Percentiles rank a stretch among this genome's conserved stretches.
Conservation (phyloP, 257 asterid species). For the Cordia subcordata region DNA sequence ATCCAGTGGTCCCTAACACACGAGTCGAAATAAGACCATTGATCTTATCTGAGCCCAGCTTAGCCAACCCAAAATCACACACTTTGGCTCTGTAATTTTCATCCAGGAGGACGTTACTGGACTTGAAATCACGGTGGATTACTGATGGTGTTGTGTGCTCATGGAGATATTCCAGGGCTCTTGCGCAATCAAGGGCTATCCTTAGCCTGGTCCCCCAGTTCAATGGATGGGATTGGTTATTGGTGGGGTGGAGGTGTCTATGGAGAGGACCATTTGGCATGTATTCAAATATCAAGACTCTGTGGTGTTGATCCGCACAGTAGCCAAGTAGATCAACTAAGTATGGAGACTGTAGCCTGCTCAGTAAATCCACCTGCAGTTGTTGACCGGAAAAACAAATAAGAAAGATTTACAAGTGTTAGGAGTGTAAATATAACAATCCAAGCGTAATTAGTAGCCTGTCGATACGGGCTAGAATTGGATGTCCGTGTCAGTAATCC, state of each 20-base stretch:
- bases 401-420: too few relatives aligned
- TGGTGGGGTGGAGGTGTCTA: slow-evolving; percentile 43
- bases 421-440: too few relatives aligned
- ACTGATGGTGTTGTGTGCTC: slow-evolving; percentile 68
- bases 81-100: slow-evolving; percentile 59
- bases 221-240: slow-evolving; percentile 17
- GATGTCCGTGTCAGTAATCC: too few relatives aligned
- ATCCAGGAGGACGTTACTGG: slow-evolving; percentile 59
- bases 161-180: slow-evolving; percentile 67
- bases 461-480: too few relatives aligned
- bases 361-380: slow-evolving; percentile 64
- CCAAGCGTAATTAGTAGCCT: too few relatives aligned
- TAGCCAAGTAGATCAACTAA: slow-evolving; percentile 66
- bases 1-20: slow-evolving; percentile 79
- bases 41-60: slow-evolving; percentile 66
- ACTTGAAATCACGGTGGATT: slow-evolving; percentile 71
- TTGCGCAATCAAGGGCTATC: slow-evolving; percentile 69
- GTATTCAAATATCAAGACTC: slow-evolving; percentile 60
- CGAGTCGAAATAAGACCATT: slow-evolving; percentile 70
- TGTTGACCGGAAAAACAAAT: slow-evolving; percentile 2
- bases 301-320: slow-evolving; percentile 76
- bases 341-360: slow-evolving; percentile 56
- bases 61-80: slow-evolving; percentile 75
- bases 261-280: slow-evolving; percentile 56
- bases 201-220: slow-evolving; percentile 59